Evolutionary conservation across 352 stramenopile species (phyloP).

Genomic region (Poterioochromonas sp.): DNA sequence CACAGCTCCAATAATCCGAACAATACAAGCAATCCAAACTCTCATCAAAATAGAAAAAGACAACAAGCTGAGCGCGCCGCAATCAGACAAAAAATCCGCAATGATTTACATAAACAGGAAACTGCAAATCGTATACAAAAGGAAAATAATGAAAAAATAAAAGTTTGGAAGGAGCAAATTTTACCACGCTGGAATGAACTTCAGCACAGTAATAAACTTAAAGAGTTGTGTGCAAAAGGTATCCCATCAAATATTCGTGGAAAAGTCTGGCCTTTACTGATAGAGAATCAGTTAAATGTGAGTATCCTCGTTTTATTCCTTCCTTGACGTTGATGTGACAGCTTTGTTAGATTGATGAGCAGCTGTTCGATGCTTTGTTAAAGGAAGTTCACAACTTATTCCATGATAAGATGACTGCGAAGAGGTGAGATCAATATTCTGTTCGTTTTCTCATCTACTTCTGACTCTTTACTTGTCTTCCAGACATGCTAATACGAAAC

Average conservation of each 20-base stretch:
- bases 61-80: background rate
- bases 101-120: background rate
- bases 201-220: background rate
- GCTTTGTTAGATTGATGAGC: background rate
- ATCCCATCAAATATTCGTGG: background rate
- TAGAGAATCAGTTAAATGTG: background rate
- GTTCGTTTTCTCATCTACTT: no score
- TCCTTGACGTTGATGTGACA: no score
- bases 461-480: no score
- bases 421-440: no score
- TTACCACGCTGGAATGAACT: background rate
- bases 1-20: no score
- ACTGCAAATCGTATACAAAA: background rate
- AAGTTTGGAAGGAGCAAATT: background rate
- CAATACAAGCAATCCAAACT: no score
- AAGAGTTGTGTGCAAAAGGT: background rate
- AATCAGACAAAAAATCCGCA: background rate
- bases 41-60: background rate
- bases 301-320: no score
- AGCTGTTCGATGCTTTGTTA: background rate
- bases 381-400: background rate
- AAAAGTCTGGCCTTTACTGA: background rate
- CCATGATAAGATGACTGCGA: background rate
- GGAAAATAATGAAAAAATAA: background rate
- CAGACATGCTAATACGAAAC: no score